phyloP scores from a whole-genome alignment of 345 rosid genomes.

The Camelina hispida region DNA sequence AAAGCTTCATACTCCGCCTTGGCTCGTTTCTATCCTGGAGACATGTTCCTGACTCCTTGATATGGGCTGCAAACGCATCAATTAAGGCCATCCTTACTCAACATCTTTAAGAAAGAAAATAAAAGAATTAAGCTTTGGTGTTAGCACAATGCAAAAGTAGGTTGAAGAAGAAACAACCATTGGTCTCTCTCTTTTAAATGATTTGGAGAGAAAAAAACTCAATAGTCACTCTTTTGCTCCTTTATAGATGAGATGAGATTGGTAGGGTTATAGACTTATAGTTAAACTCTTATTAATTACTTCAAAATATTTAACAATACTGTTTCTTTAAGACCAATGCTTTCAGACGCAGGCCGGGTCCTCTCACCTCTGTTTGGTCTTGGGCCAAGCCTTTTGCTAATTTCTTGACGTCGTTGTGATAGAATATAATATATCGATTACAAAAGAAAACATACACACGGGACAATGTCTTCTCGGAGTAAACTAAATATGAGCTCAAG shows the following conservation, averaged over 20 bases:
- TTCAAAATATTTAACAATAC: not conserved
- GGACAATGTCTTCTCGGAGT: constrained; percentile 16
- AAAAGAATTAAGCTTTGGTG: too few relatives aligned
- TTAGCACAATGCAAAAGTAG: not conserved
- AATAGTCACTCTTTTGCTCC: not conserved
- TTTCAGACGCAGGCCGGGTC: not conserved
- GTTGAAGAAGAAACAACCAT: not conserved
- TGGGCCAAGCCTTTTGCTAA: not conserved
- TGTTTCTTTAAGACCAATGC: not conserved
- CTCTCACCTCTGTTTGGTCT: not conserved
- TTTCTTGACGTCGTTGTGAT: not conserved
- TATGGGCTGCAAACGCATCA: not conserved
- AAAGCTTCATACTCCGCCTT: constrained; percentile 6
- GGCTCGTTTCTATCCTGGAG: not conserved
- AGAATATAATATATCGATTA: not conserved
- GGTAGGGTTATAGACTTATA: not conserved
- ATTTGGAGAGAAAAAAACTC: constrained; percentile 1
- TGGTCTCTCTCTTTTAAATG: not conserved
- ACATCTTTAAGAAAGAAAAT: not conserved
- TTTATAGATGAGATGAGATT: not conserved
- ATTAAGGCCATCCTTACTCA: not conserved
- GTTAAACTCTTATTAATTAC: not conserved
- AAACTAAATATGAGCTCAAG: constrained; percentile 9
- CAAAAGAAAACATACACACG: constrained; percentile 7
- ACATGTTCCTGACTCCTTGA: not conserved